Conservation (phyloP, 1,139 yeast species). For the Torulaspora globosa region DNA sequence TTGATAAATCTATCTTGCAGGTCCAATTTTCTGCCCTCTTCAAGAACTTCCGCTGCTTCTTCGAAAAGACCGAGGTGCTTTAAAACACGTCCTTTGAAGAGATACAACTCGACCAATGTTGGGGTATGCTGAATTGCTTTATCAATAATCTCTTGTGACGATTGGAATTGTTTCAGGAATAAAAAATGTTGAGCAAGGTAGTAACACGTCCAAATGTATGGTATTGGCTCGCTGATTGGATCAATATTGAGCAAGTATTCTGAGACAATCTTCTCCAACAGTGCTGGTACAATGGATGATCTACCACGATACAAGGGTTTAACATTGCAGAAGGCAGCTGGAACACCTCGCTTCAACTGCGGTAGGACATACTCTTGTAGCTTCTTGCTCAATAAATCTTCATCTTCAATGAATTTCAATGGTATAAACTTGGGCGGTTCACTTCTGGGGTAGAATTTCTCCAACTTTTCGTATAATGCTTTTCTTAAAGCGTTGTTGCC, state of each 20-base stretch:
- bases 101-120: slow-evolving; percentile 74
- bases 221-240: slow-evolving; percentile 44
- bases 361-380: slow-evolving; percentile 51
- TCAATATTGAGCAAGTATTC: slow-evolving; percentile 42
- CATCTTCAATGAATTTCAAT: slow-evolving; percentile 63
- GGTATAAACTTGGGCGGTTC: slow-evolving; percentile 81
- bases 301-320: slow-evolving; percentile 67
- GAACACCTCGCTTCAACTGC: slow-evolving; percentile 77
- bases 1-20: slow-evolving; percentile 89
- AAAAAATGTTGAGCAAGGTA: slow-evolving; percentile 80
- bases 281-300: slow-evolving; percentile 26
- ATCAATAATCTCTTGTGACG: slow-evolving; percentile 57
- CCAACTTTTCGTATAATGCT: slow-evolving; percentile 59
- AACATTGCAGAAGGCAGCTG: slow-evolving; percentile 82
- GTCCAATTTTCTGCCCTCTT: slow-evolving; percentile 71
- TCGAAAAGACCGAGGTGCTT: slow-evolving; percentile 62
- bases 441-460: slow-evolving; percentile 71
- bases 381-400: slow-evolving; percentile 44
- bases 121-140: slow-evolving; percentile 71
- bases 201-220: slow-evolving; percentile 70
- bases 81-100: slow-evolving; percentile 73
- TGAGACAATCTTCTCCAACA: slow-evolving; percentile 53
- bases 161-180: slow-evolving; percentile 47
- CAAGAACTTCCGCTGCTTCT: slow-evolving; percentile 63
- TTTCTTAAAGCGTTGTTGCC: slow-evolving; percentile 44